Evolutionary conservation across 306 rosid genomes (phyloP), one percentile per base, ranked within the genome.

Genomic region (Phaseolus lunatus): DNA sequence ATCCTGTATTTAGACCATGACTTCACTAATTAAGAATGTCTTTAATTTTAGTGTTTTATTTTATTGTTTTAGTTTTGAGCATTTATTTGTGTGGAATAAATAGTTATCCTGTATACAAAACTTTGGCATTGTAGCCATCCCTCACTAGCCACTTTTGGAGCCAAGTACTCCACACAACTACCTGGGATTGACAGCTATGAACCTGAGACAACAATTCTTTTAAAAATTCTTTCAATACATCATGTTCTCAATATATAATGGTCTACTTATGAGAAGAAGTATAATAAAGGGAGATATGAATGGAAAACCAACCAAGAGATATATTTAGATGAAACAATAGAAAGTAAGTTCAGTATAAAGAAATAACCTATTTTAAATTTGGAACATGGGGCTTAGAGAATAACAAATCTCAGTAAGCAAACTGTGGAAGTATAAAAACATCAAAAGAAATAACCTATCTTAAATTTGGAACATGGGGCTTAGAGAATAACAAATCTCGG

Each of bases 291-390:
- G 61, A 69, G 16, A 35, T 48, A 58, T 6, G 67, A 54, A 45
- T 43, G 39, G 53, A 67, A 63, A 81, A 19, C 54, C n/a, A 81
- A 27, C 54, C 23, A 19, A 57, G 14, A 56, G 69, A 63, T 57
- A 75, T 69, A 70, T 47, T 61, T 35, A 31, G 79, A 72, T 47
- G 52, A 26, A 37, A 72, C 22, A 56, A 41, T 8, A 47, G 39
- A 57, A 56, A 65, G 29, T 50, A 83, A 20, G 16, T 29, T 58
- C 11, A 26, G 61, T 52, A 48, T n/a, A 23, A 53, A 27, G 44
- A 12, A 45, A 47, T 77, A 64, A 70, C 35, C 54, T 22, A 72
- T 31, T 63, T 29, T 14, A 72, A 24, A 44, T 15, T 23, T 57
- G 12, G 23, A 58, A 18, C 18, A n/a, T 4, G 48, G 35, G 31